Evolutionary conservation across 179 eudicot genomes (phyloP).

Genomic region (Beta lomatogona): DNA sequence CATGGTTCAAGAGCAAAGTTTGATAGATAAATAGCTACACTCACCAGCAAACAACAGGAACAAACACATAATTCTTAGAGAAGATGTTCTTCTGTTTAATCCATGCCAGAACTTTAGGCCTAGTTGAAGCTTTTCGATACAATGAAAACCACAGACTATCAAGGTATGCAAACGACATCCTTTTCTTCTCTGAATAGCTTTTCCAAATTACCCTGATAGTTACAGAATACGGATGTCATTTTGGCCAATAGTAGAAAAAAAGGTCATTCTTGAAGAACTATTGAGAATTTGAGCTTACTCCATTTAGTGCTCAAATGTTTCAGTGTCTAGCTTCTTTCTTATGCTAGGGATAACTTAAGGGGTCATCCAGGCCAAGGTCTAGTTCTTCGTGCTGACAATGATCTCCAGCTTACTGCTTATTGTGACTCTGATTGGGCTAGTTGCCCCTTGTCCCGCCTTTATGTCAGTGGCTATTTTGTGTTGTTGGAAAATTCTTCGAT

Average conservation of each 20-base stretch:
- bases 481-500: no score
- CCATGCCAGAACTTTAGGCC: constrained; percentile 60
- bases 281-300: constrained; percentile 41
- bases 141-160: constrained; percentile 71
- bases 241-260: background rate
- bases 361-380: no score
- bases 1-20: no score
- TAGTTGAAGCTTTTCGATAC: constrained; percentile 39
- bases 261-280: background rate
- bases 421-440: no score
- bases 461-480: no score
- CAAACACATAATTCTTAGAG: constrained; percentile 67
- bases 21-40: constrained; percentile 20
- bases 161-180: constrained; percentile 44
- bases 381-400: no score
- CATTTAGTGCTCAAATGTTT: constrained; percentile 44
- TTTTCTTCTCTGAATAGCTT: constrained; percentile 50
- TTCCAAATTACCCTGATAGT: constrained; percentile 55
- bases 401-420: no score
- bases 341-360: constrained; percentile 3
- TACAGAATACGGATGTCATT: constrained; percentile 3
- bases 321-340: constrained; percentile 45
- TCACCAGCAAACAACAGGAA: constrained; percentile 74
- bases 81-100: constrained; percentile 58
- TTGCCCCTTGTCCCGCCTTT: no score